phyloP scores from a whole-genome alignment of 2,329 filamentous ascomycete genomes.

The Venturia nashicola region DNA sequence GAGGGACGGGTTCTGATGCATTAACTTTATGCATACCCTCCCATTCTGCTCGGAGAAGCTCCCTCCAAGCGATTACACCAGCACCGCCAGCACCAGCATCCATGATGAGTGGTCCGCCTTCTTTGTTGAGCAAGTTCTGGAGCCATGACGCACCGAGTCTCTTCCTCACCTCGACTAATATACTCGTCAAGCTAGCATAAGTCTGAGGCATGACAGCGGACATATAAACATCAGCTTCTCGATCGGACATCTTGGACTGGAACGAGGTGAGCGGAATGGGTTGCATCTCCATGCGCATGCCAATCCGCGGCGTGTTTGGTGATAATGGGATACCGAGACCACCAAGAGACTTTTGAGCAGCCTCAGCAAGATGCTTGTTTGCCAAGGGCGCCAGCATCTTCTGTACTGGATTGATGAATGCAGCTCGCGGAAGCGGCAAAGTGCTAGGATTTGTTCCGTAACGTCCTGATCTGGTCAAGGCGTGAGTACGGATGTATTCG shows the following conservation, averaged over 20 bases:
- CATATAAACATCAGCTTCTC: constrained; percentile 63
- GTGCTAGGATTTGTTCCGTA: constrained; percentile 64
- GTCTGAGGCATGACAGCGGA: constrained; percentile 57
- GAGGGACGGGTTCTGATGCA: neutral
- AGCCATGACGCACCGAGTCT: constrained; percentile 62
- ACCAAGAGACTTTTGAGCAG: constrained; percentile 64
- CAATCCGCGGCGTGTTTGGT: constrained; percentile 51
- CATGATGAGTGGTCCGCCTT: constrained; percentile 52
- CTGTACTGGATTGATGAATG: constrained; percentile 58
- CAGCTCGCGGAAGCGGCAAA: constrained; percentile 57
- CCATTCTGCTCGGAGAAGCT: constrained; percentile 73
- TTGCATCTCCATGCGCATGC: constrained; percentile 44
- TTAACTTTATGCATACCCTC: constrained; percentile 41
- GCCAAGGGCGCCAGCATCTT: constrained; percentile 51
- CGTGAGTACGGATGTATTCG: constrained; percentile 50
- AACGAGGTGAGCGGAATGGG: constrained; percentile 52
- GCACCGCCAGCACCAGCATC: constrained; percentile 67
- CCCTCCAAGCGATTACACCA: constrained; percentile 62
- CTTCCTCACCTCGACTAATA: constrained; percentile 61
- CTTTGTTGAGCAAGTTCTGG: constrained; percentile 46
- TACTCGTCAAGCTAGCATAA: constrained; percentile 55
- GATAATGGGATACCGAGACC: constrained; percentile 66
- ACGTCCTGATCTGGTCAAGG: constrained; percentile 59
- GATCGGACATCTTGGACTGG: constrained; percentile 56
- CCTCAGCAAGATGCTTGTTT: constrained; percentile 60